Base-by-base conservation (phyloP, 192 early-diverging fungal genomes). In the Rhizophagus clarus region DNA sequence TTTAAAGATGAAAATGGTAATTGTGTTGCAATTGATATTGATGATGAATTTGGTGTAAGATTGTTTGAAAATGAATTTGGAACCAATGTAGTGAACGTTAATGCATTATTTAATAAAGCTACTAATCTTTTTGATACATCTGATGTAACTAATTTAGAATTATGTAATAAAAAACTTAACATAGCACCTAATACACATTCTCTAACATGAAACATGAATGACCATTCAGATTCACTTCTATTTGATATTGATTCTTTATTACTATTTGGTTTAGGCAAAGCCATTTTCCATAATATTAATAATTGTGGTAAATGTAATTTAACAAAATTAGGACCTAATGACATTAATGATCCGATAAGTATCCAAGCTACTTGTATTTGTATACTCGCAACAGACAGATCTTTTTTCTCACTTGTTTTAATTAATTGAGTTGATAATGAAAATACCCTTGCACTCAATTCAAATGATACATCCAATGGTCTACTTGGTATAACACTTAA, bases 91-190 rank as follows among this genome's bases (percentile, higher is more conserved):
- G 92, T 72, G 74, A 95, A 96, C 0, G 85, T 82, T 26, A 96
- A 74, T 0, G 90, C 88, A 78, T 95, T 95, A 74, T 91, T 93
- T 70, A 97, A 82, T 14, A 91, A 83, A 5, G 94, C 94, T 1
- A 91, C 83, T 12, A 95, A 85, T 22, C 94, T 85, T 83, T 96
- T 96, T 22, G 92, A 92, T 37, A 94, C 90, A 83, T 97, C 96
- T 20, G 88, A 71, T 0, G 91, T 89, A 12, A 90, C 87, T 20
- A 95, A 76, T 15, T 89, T 88, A 24, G 80, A 81, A 69, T 95
- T 95, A 83, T 92, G 92, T 15, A 85, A 79, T 66, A 97, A 73
- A 70, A 95, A 95, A 32, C 89, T 88, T 32, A 92, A 87, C 26
- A 97, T 86, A 0, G 93, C 93, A 47, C 88, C 87, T 15, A 95